Conservation (phyloP, 148 eudicot species). For the Fagopyrum esculentum region DNA sequence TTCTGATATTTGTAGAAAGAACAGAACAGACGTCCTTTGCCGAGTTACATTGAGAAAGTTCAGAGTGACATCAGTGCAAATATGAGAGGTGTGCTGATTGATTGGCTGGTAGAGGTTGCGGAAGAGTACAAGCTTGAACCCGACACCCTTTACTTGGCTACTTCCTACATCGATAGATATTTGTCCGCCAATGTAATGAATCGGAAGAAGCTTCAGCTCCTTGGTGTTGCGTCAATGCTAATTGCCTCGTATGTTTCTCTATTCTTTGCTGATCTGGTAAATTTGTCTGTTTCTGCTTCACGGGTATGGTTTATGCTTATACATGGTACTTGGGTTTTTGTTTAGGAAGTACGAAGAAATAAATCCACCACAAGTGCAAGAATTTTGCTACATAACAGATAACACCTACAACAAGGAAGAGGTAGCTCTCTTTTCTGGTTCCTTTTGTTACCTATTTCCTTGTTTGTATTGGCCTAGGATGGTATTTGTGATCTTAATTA, state of each 20-base stretch:
- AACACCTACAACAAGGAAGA: constrained; percentile 74
- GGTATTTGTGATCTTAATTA: constrained; percentile 8
- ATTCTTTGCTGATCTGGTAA: background rate
- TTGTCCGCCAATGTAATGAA: constrained; percentile 52
- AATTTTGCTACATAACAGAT: constrained; percentile 77
- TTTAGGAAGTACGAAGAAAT: constrained; percentile 86
- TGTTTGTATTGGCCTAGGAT: background rate
- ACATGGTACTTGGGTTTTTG: background rate
- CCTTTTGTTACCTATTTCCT: background rate
- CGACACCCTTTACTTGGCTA: constrained; percentile 61
- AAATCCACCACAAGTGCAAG: constrained; percentile 63
- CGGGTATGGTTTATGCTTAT: background rate
- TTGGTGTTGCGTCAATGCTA: constrained; percentile 91
- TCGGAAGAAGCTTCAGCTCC: constrained; percentile 73
- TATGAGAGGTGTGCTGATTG: constrained; percentile 85
- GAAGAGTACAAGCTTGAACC: constrained; percentile 86
- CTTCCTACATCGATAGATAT: constrained; percentile 71
- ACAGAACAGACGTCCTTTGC: constrained; percentile 59
- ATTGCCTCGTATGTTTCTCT: constrained; percentile 75
- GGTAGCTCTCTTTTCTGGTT: constrained; percentile 20
- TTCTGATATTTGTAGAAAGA: constrained; percentile 42
- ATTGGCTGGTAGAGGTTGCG: constrained; percentile 94
- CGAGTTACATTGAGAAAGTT: constrained; percentile 55
- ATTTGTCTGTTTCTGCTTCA: background rate
- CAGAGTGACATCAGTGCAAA: constrained; percentile 82